These are phyloP conservation scores for Fusarium sp. DNA, from an alignment of 2,329 filamentous ascomycete species.

Conservation along the genomic window DNA sequence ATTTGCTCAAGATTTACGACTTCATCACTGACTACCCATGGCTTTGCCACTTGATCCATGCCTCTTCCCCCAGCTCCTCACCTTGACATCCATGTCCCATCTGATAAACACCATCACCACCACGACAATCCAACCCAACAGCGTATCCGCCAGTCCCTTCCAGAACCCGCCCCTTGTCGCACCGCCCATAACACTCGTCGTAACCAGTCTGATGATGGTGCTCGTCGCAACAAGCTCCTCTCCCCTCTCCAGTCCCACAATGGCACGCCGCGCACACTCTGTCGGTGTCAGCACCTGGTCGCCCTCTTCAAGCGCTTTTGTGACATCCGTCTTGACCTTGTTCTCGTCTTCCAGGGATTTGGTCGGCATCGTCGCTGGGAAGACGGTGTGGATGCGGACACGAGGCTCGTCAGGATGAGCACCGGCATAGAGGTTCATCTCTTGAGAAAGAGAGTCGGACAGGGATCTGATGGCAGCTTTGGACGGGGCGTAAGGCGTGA, in stretches of 20 bases:
- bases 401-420: conserved; percentile 20
- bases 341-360: conserved; percentile 31
- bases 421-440: conserved; percentile 31
- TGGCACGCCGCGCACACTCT: conserved; percentile 26
- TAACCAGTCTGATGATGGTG: conserved; percentile 29
- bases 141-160: conserved; percentile 15
- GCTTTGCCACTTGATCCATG: conserved; percentile 17
- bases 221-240: conserved; percentile 30
- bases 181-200: conserved; percentile 32
- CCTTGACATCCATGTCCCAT: conserved; percentile 34
- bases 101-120: conserved; percentile 32
- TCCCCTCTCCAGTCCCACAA: conserved; percentile 18
- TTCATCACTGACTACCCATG: not conserved
- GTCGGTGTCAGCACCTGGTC: conserved; percentile 23
- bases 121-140: conserved; percentile 31
- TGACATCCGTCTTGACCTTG: conserved; percentile 26
- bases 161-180: conserved; percentile 25
- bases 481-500: conserved; percentile 25
- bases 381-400: conserved; percentile 25
- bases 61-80: conserved; percentile 23
- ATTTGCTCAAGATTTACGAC: too few species aligned
- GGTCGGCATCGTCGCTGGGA: conserved; percentile 30
- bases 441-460: conserved; percentile 30
- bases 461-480: conserved; percentile 30
- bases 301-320: conserved; percentile 29